Evolutionary conservation across 371 early-diverging fungal genomes (phyloP).

Genomic region (Actinomucor elegans): DNA sequence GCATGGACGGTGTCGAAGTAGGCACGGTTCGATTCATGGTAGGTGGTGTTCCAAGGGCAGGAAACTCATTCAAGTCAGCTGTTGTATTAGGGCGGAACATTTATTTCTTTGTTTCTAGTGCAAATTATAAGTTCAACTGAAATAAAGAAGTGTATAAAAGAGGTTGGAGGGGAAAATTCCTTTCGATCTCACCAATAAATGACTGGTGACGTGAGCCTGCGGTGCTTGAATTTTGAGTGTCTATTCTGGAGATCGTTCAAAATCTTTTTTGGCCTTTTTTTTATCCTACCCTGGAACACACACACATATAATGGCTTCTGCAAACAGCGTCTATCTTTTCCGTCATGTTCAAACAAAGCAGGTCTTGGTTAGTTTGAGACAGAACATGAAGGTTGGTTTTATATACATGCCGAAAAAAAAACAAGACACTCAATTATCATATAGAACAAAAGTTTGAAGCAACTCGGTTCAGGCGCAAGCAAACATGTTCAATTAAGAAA

Average conservation of each 20-base stretch:
- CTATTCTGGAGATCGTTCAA: too few species aligned
- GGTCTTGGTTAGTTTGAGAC: slow-evolving; percentile 52
- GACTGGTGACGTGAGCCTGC: neutral
- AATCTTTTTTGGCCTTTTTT: too few species aligned
- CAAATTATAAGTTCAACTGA: too few species aligned
- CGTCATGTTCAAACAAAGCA: slow-evolving; percentile 65
- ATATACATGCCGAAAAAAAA: too few species aligned
- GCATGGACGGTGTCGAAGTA: slow-evolving; percentile 15
- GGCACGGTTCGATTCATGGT: slow-evolving; percentile 25
- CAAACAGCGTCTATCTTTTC: slow-evolving; percentile 50
- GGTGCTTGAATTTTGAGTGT: too few species aligned
- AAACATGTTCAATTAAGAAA: slow-evolving; percentile 55
- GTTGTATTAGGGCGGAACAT: slow-evolving; percentile 50
- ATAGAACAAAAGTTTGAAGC: slow-evolving; percentile 45
- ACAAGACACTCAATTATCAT: too few species aligned
- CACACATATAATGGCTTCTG: slow-evolving; percentile 1
- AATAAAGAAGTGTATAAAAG: too few species aligned
- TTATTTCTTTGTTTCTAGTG: too few species aligned
- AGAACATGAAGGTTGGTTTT: slow-evolving; percentile 46
- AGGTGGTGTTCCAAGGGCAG: slow-evolving; percentile 46
- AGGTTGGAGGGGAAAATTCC: too few species aligned
- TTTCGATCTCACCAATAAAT: too few species aligned
- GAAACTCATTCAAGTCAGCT: slow-evolving; percentile 53
- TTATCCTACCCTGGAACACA: neutral
- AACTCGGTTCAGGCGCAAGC: slow-evolving; percentile 25